A percentile compares a stretch with the other conserved stretches of the same genome.
phyloP scores from a whole-genome alignment of 768 basidiomycete species.

The Xerocomus brunneocitrinus region DNA sequence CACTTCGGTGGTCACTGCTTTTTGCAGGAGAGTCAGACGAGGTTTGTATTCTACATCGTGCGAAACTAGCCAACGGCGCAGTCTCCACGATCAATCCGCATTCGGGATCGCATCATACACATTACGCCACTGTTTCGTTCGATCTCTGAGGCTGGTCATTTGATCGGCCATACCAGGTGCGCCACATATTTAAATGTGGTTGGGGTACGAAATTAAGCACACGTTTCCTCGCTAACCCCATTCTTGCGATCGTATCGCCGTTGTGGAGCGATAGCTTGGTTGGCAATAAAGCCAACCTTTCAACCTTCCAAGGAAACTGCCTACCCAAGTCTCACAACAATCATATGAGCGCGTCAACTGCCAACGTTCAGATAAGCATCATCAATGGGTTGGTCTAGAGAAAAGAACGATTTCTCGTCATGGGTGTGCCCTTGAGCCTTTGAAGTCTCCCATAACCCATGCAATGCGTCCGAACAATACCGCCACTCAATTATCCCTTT shows the following conservation, averaged over 20 bases:
- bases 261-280: background rate
- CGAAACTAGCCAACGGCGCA: too few relatives aligned
- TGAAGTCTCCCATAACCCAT: background rate
- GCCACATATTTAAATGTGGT: background rate
- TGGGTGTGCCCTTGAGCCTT: background rate
- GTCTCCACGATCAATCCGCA: too few relatives aligned
- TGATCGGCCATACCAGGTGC: background rate
- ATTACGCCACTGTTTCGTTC: background rate
- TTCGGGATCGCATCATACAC: too few relatives aligned
- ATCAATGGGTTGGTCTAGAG: background rate
- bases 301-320: background rate
- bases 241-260: background rate
- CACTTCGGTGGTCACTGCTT: too few relatives aligned
- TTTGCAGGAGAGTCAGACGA: too few relatives aligned
- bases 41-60: too few relatives aligned
- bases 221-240: background rate
- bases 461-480: background rate
- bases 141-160: background rate
- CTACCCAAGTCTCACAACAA: background rate
- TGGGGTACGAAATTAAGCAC: background rate
- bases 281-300: background rate
- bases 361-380: background rate
- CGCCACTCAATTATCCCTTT: background rate
- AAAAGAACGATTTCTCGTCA: background rate
- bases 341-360: background rate